Evolutionary conservation across 2,329 filamentous ascomycete species (phyloP).

Genomic region (Beauveria australis): DNA sequence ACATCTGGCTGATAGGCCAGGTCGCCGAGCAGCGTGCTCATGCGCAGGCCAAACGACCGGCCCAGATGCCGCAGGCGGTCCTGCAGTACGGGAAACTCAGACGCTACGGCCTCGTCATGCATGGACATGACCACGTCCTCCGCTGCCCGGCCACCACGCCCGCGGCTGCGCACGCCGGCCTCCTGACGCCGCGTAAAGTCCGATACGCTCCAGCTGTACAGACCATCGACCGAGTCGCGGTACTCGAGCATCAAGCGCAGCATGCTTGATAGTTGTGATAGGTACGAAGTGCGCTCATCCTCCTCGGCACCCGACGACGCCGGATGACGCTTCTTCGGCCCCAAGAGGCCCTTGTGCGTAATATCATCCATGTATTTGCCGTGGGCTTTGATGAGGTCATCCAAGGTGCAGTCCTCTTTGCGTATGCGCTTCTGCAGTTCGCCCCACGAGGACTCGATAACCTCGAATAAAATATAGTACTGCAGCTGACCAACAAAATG

Average conservation of each 20-base stretch:
- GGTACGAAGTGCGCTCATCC: conserved; percentile 70
- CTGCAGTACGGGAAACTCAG: conserved; percentile 65
- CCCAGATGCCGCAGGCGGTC: conserved; percentile 65
- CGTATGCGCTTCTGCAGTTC: conserved; percentile 75
- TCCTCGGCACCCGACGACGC: conserved; percentile 25
- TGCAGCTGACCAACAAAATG: conserved; percentile 96
- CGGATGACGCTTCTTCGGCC: conserved; percentile 43
- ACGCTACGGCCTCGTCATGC: conserved; percentile 49
- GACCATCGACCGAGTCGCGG: conserved; percentile 83
- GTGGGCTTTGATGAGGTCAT: conserved; percentile 90
- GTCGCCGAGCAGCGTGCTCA: conserved; percentile 81
- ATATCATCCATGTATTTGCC: conserved; percentile 86
- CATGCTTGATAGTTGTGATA: conserved; percentile 84
- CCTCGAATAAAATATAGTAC: conserved; percentile 97
- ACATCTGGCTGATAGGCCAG: conserved; percentile 87
- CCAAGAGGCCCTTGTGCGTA: conserved; percentile 89
- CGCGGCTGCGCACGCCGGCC: conserved; percentile 59
- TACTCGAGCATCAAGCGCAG: conserved; percentile 91
- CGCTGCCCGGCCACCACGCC: conserved; percentile 36
- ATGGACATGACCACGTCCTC: conserved; percentile 23
- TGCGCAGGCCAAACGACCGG: conserved; percentile 64
- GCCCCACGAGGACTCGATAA: conserved; percentile 94
- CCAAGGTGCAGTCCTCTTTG: conserved; percentile 81
- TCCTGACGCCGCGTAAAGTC: conserved; percentile 93
- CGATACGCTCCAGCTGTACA: conserved; percentile 91